Evolutionary conservation across 768 basidiomycete species (phyloP).

Genomic region (Filobasidium floriforme): DNA sequence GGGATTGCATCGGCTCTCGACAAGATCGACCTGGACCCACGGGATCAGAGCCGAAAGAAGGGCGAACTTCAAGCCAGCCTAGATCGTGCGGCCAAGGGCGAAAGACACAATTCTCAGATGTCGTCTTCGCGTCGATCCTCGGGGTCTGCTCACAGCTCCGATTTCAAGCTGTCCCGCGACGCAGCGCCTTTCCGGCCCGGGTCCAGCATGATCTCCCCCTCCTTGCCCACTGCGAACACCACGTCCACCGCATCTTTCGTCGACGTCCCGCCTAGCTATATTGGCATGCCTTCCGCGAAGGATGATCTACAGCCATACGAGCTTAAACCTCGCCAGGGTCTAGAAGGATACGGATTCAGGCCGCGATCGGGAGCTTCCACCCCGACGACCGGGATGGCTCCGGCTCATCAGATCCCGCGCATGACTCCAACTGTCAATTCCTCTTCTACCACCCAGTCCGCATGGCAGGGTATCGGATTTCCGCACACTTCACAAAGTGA

Average conservation of each 20-base stretch:
- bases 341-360: conserved; percentile 78
- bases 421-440: neutral
- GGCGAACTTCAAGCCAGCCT: neutral
- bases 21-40: neutral
- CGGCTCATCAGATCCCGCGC: neutral
- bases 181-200: conserved; percentile 13
- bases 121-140: neutral
- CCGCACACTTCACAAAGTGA: neutral
- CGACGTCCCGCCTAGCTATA: conserved; percentile 5
- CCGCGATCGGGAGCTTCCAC: conserved; percentile 61
- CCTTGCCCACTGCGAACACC: neutral
- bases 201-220: neutral
- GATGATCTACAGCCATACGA: conserved; percentile 6
- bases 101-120: neutral
- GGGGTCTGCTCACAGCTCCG: neutral
- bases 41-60: neutral
- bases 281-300: conserved; percentile 8
- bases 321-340: conserved; percentile 32
- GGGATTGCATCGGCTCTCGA: conserved; percentile 5
- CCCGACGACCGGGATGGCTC: conserved; percentile 47
- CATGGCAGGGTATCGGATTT: conserved; percentile 8
- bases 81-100: neutral
- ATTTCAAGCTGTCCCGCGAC: conserved; percentile 10
- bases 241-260: neutral
- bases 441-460: conserved; percentile 7